These are phyloP conservation scores for Crataegus laevigata DNA, from an alignment of 306 rosid genomes.

Conservation along the genomic window DNA sequence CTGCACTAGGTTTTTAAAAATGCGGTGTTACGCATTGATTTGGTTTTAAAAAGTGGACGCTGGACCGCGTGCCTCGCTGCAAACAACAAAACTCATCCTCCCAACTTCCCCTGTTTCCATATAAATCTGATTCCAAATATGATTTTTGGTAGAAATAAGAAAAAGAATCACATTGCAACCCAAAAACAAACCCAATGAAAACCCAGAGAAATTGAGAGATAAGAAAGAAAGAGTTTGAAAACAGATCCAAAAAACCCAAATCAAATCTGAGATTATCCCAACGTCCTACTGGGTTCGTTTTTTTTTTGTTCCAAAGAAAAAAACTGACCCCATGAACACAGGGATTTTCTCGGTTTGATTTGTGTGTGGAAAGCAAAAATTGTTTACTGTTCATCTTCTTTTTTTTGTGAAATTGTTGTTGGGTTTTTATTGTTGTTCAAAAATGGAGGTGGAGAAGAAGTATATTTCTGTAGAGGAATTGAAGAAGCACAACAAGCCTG, in stretches of 20 bases:
- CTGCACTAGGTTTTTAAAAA: too few relatives aligned
- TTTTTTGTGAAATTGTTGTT: neutral
- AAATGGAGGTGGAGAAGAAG: constrained; percentile 14
- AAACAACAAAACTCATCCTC: too few relatives aligned
- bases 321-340: neutral
- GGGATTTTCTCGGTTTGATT: neutral
- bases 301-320: neutral
- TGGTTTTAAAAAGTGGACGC: too few relatives aligned
- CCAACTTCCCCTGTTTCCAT: neutral
- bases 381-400: neutral
- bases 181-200: neutral
- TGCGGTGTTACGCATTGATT: too few relatives aligned
- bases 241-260: neutral
- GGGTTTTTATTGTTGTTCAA: neutral
- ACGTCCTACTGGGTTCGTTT: neutral
- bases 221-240: neutral
- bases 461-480: constrained; percentile 29
- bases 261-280: neutral
- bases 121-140: neutral
- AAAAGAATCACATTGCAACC: neutral
- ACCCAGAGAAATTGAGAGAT: neutral
- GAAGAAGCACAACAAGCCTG: constrained; percentile 19
- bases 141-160: neutral
- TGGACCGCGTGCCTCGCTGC: too few relatives aligned
- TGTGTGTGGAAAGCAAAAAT: neutral